These are phyloP conservation scores for Hirschioporus abietinus DNA, from an alignment of 768 basidiomycete genomes.

Conservation along the genomic window DNA sequence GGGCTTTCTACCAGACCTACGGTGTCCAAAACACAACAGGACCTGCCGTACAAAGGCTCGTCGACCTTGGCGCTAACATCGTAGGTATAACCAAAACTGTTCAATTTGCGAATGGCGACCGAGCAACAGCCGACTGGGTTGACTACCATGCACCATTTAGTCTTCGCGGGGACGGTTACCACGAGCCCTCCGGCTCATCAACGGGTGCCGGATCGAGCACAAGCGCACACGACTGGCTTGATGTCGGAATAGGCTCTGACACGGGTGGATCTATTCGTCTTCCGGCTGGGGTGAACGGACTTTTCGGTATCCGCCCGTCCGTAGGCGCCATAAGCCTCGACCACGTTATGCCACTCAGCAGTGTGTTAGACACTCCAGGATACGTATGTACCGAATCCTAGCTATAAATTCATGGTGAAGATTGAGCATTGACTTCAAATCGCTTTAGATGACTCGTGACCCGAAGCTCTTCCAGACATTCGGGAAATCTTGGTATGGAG, in stretches of 20 bases:
- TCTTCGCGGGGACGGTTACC: slow-evolving; percentile 28
- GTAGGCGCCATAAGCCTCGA: slow-evolving; percentile 23
- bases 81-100: slow-evolving; percentile 52
- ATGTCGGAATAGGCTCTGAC: slow-evolving; percentile 25
- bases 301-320: slow-evolving; percentile 23
- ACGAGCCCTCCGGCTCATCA: slow-evolving; percentile 25
- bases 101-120: slow-evolving; percentile 44
- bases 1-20: slow-evolving; percentile 22
- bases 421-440: too few species aligned
- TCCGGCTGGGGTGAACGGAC: slow-evolving; percentile 24
- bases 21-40: slow-evolving; percentile 31
- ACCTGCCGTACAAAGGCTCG: slow-evolving; percentile 38
- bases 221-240: slow-evolving; percentile 24
- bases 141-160: slow-evolving; percentile 27
- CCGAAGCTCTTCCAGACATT: slow-evolving; percentile 21
- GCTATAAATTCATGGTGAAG: too few species aligned
- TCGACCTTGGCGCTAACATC: slow-evolving; percentile 43
- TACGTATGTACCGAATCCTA: neutral
- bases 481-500: slow-evolving; percentile 25
- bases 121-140: slow-evolving; percentile 28
- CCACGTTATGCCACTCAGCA: slow-evolving; percentile 26
- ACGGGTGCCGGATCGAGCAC: slow-evolving; percentile 23
- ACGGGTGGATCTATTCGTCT: slow-evolving; percentile 28
- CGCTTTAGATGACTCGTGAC: slow-evolving; percentile 21
- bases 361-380: neutral